Percentiles rank a stretch among this genome's conserved stretches.
These are phyloP conservation scores for Colletotrichum caudatum DNA, from an alignment of 2,329 filamentous ascomycete species.

Conservation along the genomic window DNA sequence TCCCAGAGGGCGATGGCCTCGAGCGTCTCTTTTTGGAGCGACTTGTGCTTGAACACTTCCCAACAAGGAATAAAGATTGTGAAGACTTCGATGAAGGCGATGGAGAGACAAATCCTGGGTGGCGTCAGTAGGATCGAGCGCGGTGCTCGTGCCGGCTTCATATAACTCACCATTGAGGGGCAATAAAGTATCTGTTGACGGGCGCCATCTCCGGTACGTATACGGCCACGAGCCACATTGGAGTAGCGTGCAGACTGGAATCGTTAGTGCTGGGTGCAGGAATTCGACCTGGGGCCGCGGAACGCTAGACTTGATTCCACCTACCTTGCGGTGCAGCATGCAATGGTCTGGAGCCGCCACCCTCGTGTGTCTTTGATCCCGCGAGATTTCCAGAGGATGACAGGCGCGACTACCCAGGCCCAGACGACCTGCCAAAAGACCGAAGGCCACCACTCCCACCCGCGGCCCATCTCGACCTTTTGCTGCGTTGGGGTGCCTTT, in stretches of 20 bases:
- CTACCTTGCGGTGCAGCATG: conserved; percentile 60
- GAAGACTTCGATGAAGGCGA: conserved; percentile 72
- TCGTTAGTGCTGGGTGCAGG: conserved; percentile 20
- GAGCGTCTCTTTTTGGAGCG: conserved; percentile 61
- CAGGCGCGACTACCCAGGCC: conserved; percentile 72
- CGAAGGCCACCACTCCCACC: conserved; percentile 77
- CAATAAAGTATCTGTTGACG: conserved; percentile 67
- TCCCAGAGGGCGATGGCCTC: conserved; percentile 64
- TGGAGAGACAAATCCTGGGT: conserved; percentile 68
- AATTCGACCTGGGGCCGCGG: conserved; percentile 11
- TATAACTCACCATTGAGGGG: conserved; percentile 69
- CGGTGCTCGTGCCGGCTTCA: conserved; percentile 5
- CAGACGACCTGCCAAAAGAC: conserved; percentile 74
- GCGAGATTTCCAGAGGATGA: conserved; percentile 71
- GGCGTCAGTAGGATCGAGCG: neutral
- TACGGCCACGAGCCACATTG: conserved; percentile 74
- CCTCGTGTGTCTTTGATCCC: conserved; percentile 73
- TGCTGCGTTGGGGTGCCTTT: conserved; percentile 65
- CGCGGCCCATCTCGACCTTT: conserved; percentile 59
- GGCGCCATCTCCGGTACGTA: conserved; percentile 63
- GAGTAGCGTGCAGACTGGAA: conserved; percentile 70
- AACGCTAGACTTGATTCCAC: conserved; percentile 41
- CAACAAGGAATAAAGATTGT: conserved; percentile 73
- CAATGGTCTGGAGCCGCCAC: conserved; percentile 73
- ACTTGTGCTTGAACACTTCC: conserved; percentile 63